phyloP scores from a whole-genome alignment of 192 early-diverging fungal species.

The Coemansia sp. region DNA sequence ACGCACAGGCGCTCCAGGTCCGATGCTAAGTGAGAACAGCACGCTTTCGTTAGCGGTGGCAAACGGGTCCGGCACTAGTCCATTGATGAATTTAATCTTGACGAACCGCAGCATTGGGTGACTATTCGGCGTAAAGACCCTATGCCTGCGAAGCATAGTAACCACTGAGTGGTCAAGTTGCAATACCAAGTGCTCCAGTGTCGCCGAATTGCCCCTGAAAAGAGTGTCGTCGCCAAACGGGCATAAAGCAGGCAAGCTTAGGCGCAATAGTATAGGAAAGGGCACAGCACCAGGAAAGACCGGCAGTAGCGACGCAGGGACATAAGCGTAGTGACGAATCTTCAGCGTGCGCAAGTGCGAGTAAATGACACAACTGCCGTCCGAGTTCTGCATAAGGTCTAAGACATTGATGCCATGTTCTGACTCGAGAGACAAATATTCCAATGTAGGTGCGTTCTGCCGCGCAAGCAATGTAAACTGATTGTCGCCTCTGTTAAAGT shows the following conservation, averaged over 20 bases:
- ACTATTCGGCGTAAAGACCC: neutral
- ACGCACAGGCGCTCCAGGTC: neutral
- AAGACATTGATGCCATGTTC: neutral
- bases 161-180: neutral
- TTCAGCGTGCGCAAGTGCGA: slow-evolving; percentile 5
- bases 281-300: neutral
- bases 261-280: neutral
- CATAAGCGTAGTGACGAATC: neutral
- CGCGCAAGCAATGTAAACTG: neutral
- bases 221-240: slow-evolving; percentile 18
- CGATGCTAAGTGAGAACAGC: neutral
- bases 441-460: neutral
- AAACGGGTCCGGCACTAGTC: neutral
- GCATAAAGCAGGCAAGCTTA: neutral
- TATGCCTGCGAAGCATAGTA: slow-evolving; percentile 2
- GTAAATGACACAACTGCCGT: slow-evolving; percentile 7
- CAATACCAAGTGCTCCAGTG: slow-evolving; percentile 3
- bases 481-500: neutral
- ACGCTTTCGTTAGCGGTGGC: neutral
- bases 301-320: neutral
- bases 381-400: slow-evolving; percentile 4
- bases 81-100: neutral
- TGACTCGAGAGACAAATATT: neutral
- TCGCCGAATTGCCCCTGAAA: slow-evolving; percentile 9
- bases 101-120: neutral